Conservation (phyloP, 1,284 basidiomycete genomes). For the Neolentinus lepideus region DNA sequence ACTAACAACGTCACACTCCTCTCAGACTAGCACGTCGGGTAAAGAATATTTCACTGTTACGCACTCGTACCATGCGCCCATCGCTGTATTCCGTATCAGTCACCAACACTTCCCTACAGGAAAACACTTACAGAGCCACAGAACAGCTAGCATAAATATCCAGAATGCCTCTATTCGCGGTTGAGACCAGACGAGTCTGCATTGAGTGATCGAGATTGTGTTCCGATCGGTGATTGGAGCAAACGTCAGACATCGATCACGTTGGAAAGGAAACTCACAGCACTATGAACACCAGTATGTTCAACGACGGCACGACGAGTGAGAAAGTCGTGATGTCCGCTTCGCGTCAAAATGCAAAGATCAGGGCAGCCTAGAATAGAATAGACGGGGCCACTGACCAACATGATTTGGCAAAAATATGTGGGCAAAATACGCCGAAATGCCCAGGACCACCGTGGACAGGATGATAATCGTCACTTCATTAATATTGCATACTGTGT, state of each 20-base stretch:
- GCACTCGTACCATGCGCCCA: constrained; percentile 70
- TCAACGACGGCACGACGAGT: constrained; percentile 53
- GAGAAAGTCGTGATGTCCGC: constrained; percentile 66
- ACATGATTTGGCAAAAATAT: constrained; percentile 48
- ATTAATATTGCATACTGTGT: constrained; percentile 1
- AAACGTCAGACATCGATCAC: not conserved
- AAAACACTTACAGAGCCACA: constrained; percentile 57
- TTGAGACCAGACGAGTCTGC: constrained; percentile 61
- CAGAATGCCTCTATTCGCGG: constrained; percentile 52
- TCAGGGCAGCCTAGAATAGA: constrained; percentile 29
- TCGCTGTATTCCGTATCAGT: constrained; percentile 33
- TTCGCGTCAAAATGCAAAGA: constrained; percentile 18
- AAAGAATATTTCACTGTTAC: too few relatives aligned
- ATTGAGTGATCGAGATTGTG: constrained; percentile 6
- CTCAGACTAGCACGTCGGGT: too few relatives aligned
- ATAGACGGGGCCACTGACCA: constrained; percentile 26
- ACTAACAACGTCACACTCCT: constrained; percentile 35
- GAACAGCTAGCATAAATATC: constrained; percentile 45
- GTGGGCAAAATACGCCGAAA: constrained; percentile 56
- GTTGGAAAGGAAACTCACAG: constrained; percentile 30
- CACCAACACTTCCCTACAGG: not conserved
- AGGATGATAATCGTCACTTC: constrained; percentile 52
- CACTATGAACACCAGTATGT: constrained; percentile 50
- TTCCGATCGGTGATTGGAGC: constrained; percentile 5
- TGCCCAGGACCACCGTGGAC: constrained; percentile 58